Conservation (phyloP, 2,329 filamentous ascomycete species). For the Sporothrix inflata region DNA sequence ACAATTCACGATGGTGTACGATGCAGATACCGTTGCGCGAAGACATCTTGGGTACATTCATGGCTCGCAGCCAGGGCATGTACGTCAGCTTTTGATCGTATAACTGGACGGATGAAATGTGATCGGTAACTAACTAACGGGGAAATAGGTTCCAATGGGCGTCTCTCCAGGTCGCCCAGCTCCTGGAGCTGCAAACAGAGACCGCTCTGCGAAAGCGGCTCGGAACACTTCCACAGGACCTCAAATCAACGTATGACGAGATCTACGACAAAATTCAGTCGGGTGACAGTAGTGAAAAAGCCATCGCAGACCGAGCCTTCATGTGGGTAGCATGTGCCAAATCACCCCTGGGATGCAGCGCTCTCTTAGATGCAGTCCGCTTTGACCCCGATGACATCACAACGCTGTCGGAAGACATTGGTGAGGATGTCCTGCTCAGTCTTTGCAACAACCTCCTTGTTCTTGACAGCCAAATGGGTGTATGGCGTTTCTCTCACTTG, state of each 20-base stretch:
- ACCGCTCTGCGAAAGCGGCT: constrained; percentile 37
- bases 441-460: constrained; percentile 33
- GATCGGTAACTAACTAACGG: too few species aligned
- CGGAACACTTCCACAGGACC: constrained; percentile 38
- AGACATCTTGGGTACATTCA: constrained; percentile 32
- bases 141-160: constrained; percentile 45
- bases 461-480: constrained; percentile 22
- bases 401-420: background rate
- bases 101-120: too few species aligned
- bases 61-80: constrained; percentile 38
- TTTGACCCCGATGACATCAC: background rate
- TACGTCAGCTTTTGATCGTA: constrained; percentile 35
- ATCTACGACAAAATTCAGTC: constrained; percentile 34
- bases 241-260: constrained; percentile 40
- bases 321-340: constrained; percentile 31
- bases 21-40: constrained; percentile 32
- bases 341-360: background rate
- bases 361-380: constrained; percentile 9
- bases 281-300: constrained; percentile 24
- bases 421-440: constrained; percentile 9
- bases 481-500: constrained; percentile 33
- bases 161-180: constrained; percentile 39
- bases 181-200: constrained; percentile 35
- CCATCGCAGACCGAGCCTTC: constrained; percentile 30
- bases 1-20: constrained; percentile 32